Base-by-base conservation (phyloP, 2,329 filamentous ascomycete genomes). In the Chalaropsis ovoidea region DNA sequence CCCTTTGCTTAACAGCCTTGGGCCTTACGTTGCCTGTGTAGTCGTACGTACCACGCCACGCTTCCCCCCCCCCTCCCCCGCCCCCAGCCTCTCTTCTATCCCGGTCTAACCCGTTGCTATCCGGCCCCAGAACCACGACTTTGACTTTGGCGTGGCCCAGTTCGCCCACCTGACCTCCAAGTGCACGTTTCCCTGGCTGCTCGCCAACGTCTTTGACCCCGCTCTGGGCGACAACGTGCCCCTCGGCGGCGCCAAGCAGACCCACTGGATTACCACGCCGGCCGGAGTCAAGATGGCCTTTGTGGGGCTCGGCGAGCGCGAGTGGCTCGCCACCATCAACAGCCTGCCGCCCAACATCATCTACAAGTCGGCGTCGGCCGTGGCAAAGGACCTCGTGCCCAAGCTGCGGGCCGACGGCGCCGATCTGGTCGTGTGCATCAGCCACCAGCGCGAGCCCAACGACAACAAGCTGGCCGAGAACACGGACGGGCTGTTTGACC, bases 311-410 rank as follows among this genome's bases (percentile, higher is more conserved):
- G 91, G 88, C 0, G 91, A 96, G 77, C 81, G 89, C 61, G 90
- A 95, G 74, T 95, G 90, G 87, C 82, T 96, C 13, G 90, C 86
- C 67, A 95, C 90, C 0, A 92, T 96, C 75, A 96, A 95, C 75
- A 84, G 84, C 13, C 78, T 96, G 8, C 92, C 91, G 0, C 90
- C 91, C 0, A 81, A 90, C 70, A 79, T 96, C 64, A 84, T 90
- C 69, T 96, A 94, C 78, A 86, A 85, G 72, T 92, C 89, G 8
- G 89, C 90, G 3, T 86, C 82, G 5, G 82, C 83, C 65, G 90
- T 88, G 0, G 92, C 90, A 2, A 85, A 82, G 70, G 85, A 91
- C 72, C 79, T 95, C 1, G 84, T 90, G 0, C 89, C 90, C 0
- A 75, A 82, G 64, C 78, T 96, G 62, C 83, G 88, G 54, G 83